Evolutionary conservation across 805 yeast genomes (phyloP).

Genomic region (Teunomyces barrocoloradensis): DNA sequence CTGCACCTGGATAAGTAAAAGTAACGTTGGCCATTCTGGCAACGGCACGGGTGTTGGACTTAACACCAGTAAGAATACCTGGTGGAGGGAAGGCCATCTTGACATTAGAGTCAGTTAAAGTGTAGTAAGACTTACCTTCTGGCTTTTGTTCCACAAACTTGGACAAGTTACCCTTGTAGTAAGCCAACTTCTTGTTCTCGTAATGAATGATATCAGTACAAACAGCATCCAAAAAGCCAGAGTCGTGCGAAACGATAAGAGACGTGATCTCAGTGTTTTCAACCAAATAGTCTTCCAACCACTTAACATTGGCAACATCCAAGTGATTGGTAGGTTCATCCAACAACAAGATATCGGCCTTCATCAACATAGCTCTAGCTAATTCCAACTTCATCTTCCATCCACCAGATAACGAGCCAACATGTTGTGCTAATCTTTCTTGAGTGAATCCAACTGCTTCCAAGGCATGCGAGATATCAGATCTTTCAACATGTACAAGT

Average conservation of each 20-base stretch:
- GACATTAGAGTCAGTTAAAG: conserved; percentile 86
- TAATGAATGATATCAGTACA: conserved; percentile 97
- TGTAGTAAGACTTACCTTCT: conserved; percentile 94
- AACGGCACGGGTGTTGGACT: conserved; percentile 91
- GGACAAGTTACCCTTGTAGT: conserved; percentile 94
- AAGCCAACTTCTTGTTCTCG: conserved; percentile 90
- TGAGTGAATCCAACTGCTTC: conserved; percentile 88
- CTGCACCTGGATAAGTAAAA: conserved; percentile 85
- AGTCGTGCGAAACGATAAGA: conserved; percentile 95
- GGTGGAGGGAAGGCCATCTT: conserved; percentile 99
- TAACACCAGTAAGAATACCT: conserved; percentile 95
- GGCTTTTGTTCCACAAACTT: conserved; percentile 90
- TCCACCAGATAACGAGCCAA: conserved; percentile 96
- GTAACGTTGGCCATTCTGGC: conserved; percentile 84
- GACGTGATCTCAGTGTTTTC: conserved; percentile 87
- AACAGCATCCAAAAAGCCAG: conserved; percentile 91
- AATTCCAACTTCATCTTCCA: conserved; percentile 99
- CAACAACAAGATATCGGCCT: conserved; percentile 88
- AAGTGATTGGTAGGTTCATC: conserved; percentile 99
- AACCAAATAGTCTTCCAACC: conserved; percentile 87
- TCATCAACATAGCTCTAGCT: conserved; percentile 98
- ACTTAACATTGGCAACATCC: conserved; percentile 89
- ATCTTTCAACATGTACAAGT: conserved; percentile 57
- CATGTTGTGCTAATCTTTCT: conserved; percentile 84
- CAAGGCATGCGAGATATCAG: conserved; percentile 73